Base-by-base conservation (phyloP, 2,329 filamentous ascomycete genomes). In the Sporothrix brunneoviolacea region DNA sequence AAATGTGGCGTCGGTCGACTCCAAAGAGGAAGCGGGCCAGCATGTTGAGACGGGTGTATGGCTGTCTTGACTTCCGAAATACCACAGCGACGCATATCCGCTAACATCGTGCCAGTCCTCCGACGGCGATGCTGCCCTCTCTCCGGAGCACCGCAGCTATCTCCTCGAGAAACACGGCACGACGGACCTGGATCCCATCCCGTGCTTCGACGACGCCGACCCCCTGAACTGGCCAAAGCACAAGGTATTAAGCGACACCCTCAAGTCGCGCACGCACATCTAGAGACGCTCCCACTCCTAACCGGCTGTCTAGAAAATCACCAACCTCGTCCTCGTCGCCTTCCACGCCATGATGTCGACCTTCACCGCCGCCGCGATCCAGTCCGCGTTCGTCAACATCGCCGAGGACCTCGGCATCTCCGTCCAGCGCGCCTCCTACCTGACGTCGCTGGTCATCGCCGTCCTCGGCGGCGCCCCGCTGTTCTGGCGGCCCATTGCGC, bases 291-390 rank as follows among this genome's bases (percentile, higher is more conserved):
- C n/a, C n/a, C n/a, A n/a, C n/a, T n/a, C n/a, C n/a, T n/a, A n/a
- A n/a, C 19, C 45, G 18, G 27, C 16, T 21, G n/a, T n/a, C 16
- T 21, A 38, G 73, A 80, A 79, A 71, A 60, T 67, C 1, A 51
- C 65, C 48, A 79, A 80, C 52, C 63, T 82, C 0, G 50, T 70
- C 10, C 68, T 80, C 9, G 75, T 82, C 15, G 73, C 76, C 0
- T 77, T 79, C 58, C 75, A 81, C 50, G 74, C 76, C 24, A 73
- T 73, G 62, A 80, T 80, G 73, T 69, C 70, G 39, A 76, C 75
- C 1, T 80, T 81, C 55, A 75, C 69, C 1, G 75, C 77, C 0
- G 69, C 76, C 0, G 64, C 70, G 4, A 79, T 81, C 55, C 75
- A 77, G 53, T 72, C 74, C 3, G 77, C 75, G 4, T 82, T 75